Conservation (phyloP, 495 filamentous ascomycete species). For the Neurospora cerealis region DNA sequence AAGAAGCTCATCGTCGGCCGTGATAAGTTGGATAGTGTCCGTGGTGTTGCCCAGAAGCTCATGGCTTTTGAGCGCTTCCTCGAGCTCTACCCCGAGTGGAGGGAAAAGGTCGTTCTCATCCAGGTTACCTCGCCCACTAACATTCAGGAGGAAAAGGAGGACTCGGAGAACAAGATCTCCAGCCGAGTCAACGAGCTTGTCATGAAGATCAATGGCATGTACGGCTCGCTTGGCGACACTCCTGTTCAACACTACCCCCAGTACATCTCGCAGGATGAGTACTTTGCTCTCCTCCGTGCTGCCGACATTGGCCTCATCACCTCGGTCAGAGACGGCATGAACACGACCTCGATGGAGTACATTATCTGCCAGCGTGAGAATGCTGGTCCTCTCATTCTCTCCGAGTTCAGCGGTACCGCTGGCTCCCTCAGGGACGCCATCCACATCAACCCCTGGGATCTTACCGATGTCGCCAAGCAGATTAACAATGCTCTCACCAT, state of each 20-base stretch:
- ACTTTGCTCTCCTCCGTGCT: conserved; percentile 78
- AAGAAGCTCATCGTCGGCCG: conserved; percentile 93
- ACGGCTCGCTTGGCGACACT: conserved; percentile 73
- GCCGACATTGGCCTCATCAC: conserved; percentile 88
- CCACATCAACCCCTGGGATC: conserved; percentile 91
- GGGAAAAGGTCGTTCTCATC: conserved; percentile 84
- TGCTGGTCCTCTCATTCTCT: conserved; percentile 79
- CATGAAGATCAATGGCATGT: conserved; percentile 79
- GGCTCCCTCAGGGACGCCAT: conserved; percentile 75
- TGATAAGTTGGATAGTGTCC: conserved; percentile 79
- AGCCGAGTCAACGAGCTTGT: conserved; percentile 81
- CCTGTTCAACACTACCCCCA: conserved; percentile 90
- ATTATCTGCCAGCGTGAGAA: conserved; percentile 80
- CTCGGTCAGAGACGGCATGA: conserved; percentile 90
- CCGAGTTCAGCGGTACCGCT: conserved; percentile 91
- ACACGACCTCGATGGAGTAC: conserved; percentile 90
- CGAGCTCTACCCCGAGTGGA: conserved; percentile 77
- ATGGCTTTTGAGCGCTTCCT: conserved; percentile 88
- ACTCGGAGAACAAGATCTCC: conserved; percentile 60
- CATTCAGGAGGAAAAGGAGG: conserved; percentile 62
- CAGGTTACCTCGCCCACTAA: conserved; percentile 87
- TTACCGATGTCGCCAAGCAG: conserved; percentile 65
- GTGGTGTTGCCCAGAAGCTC: conserved; percentile 85
- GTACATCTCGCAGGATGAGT: conserved; percentile 77
- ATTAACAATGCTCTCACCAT: conserved; percentile 73